A percentile compares a stretch with the other conserved stretches of the same genome.
Evolutionary conservation across 495 filamentous ascomycete species (phyloP).

Genomic region (Penicillium robsamsonii): DNA sequence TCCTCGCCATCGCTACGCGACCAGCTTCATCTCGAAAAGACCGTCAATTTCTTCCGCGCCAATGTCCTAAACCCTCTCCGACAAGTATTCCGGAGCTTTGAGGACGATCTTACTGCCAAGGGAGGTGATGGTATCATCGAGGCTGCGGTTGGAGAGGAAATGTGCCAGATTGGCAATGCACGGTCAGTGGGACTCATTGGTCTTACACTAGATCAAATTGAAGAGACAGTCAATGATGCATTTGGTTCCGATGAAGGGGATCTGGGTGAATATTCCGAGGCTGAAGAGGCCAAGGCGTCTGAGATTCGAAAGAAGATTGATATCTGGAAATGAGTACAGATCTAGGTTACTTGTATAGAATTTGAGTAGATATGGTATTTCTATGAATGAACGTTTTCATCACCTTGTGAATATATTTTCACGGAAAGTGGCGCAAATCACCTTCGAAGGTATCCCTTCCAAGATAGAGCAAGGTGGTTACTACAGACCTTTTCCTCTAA

Average conservation of each 20-base stretch:
- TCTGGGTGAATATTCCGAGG: conserved; percentile 29
- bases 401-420: background rate
- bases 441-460: background rate
- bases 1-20: conserved; percentile 32
- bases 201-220: conserved; percentile 39
- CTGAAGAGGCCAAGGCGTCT: conserved; percentile 32
- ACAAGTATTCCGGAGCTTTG: conserved; percentile 33
- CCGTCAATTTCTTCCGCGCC: conserved; percentile 36
- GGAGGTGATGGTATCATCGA: conserved; percentile 44
- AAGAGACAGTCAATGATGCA: conserved; percentile 34
- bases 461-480: background rate
- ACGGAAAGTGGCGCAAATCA: background rate
- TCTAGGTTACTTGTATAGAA: background rate
- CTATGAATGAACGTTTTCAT: background rate
- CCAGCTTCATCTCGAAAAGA: conserved; percentile 40
- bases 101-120: conserved; percentile 34
- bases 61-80: conserved; percentile 39
- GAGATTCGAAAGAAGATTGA: conserved; percentile 31
- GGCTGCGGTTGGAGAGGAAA: conserved; percentile 38
- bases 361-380: background rate
- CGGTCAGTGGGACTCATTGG: conserved; percentile 40
- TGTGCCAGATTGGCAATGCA: conserved; percentile 38
- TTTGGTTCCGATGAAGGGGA: conserved; percentile 36
- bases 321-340: conserved; percentile 14
- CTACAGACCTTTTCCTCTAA: background rate